Conservation (phyloP, 495 filamentous ascomycete genomes). For the Polyplosphaeria fusca region DNA sequence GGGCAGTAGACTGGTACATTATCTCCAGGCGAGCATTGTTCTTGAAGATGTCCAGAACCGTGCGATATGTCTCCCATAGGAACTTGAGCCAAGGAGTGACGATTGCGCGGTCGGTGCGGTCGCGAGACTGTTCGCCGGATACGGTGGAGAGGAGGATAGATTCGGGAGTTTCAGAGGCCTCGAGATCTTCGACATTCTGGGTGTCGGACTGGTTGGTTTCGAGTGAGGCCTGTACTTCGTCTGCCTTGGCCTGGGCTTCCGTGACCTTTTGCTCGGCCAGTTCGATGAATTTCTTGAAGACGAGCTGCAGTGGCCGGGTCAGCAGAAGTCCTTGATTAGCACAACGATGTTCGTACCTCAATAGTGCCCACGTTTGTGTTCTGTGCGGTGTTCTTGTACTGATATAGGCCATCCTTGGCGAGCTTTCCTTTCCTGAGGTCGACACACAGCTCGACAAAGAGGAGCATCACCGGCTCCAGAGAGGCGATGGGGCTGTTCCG, state of each 20-base stretch:
- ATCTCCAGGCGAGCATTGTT: slow-evolving; percentile 97
- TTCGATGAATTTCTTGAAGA: slow-evolving; percentile 96
- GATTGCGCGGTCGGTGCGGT: slow-evolving; percentile 94
- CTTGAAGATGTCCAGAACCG: slow-evolving; percentile 94
- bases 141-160: slow-evolving; percentile 97
- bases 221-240: slow-evolving; percentile 84
- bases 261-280: slow-evolving; percentile 94
- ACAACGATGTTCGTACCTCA: slow-evolving; percentile 57
- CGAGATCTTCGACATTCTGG: slow-evolving; percentile 85
- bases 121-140: slow-evolving; percentile 93
- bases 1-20: slow-evolving; percentile 96
- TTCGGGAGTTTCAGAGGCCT: slow-evolving; percentile 95
- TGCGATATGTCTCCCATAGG: slow-evolving; percentile 99
- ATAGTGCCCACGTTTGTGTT: slow-evolving; percentile 98
- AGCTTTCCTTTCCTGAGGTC: slow-evolving; percentile 95
- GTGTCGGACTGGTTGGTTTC: slow-evolving; percentile 63
- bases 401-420: slow-evolving; percentile 97
- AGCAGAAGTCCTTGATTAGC: background rate
- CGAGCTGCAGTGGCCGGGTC: slow-evolving; percentile 57
- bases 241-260: slow-evolving; percentile 91
- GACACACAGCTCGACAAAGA: slow-evolving; percentile 93
- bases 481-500: slow-evolving; percentile 96
- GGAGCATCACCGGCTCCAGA: slow-evolving; percentile 95
- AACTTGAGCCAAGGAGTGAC: slow-evolving; percentile 99
- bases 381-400: slow-evolving; percentile 99